These are phyloP conservation scores for Populus tomentosa DNA, from an alignment of 441 rosid genomes.

Conservation along the genomic window DNA sequence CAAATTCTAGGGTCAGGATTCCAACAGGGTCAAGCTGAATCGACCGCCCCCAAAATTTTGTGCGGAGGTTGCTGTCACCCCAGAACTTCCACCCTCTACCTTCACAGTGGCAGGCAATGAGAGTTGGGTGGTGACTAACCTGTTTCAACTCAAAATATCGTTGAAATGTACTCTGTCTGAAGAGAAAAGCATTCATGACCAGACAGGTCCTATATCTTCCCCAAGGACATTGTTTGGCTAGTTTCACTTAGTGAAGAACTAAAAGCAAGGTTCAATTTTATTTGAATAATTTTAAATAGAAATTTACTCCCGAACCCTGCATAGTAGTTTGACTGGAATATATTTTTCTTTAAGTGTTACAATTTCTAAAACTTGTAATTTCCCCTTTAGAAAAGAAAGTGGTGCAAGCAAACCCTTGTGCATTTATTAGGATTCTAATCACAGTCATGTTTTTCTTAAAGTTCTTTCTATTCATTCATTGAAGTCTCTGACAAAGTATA, in stretches of 20 bases:
- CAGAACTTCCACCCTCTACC: constrained; percentile 98
- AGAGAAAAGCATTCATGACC: neutral
- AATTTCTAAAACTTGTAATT: neutral
- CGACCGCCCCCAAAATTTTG: constrained; percentile 99
- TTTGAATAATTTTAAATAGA: neutral
- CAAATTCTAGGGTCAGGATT: constrained; percentile 76
- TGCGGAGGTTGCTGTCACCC: constrained; percentile 83
- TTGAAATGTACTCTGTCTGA: neutral
- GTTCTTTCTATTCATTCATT: neutral
- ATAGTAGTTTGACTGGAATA: neutral
- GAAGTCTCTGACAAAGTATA: neutral
- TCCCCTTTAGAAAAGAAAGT: neutral
- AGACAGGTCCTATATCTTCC: neutral
- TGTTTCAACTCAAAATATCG: constrained; percentile 33
- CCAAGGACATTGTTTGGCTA: neutral
- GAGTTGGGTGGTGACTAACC: constrained; percentile 99
- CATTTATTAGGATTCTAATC: neutral
- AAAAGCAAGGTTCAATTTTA: neutral
- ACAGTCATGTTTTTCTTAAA: neutral
- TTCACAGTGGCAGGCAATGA: constrained; percentile 94
- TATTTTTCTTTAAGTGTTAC: neutral
- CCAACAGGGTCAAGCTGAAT: constrained; percentile 97
- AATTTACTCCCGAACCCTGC: neutral
- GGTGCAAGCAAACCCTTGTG: neutral
- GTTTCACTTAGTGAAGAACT: neutral